These are phyloP conservation scores for Pinus taeda DNA, from an alignment of 75 land plant genomes.

Conservation along the genomic window DNA sequence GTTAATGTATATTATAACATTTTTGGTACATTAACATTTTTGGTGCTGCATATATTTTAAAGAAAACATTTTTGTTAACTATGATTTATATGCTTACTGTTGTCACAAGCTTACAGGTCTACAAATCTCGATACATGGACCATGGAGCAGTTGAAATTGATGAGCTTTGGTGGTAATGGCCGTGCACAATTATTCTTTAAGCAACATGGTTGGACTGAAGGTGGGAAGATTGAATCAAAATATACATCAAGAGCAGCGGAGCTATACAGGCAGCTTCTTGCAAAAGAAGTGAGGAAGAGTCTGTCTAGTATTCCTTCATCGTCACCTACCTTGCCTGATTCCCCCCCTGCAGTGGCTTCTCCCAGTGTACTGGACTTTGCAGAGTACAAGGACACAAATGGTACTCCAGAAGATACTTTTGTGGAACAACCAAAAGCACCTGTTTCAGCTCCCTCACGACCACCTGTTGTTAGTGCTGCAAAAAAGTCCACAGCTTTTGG, in stretches of 20 bases:
- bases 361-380: constrained; percentile 8
- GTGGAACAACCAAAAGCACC: constrained; percentile 14
- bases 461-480: constrained; percentile 1
- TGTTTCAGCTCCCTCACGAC: constrained; percentile 10
- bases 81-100: too few species aligned
- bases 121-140: constrained; percentile 55
- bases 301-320: constrained; percentile 9
- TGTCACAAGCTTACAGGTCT: constrained; percentile 21
- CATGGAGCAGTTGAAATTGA: constrained; percentile 42
- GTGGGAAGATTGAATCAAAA: constrained; percentile 55
- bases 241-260: constrained; percentile 60
- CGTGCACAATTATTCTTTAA: constrained; percentile 47
- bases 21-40: too few species aligned
- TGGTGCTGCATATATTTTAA: too few species aligned
- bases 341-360: constrained; percentile 11
- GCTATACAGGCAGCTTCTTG: constrained; percentile 49
- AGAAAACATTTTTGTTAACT: too few species aligned
- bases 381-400: constrained; percentile 13
- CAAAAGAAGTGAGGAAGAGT: constrained; percentile 42
- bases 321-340: constrained; percentile 8
- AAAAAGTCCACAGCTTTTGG: constrained; percentile 38
- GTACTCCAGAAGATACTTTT: constrained; percentile 12
- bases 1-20: too few species aligned
- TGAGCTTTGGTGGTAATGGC: constrained; percentile 51
- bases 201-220: constrained; percentile 58